phyloP scores from a whole-genome alignment of 768 basidiomycete genomes.

The Suillus variegatus region DNA sequence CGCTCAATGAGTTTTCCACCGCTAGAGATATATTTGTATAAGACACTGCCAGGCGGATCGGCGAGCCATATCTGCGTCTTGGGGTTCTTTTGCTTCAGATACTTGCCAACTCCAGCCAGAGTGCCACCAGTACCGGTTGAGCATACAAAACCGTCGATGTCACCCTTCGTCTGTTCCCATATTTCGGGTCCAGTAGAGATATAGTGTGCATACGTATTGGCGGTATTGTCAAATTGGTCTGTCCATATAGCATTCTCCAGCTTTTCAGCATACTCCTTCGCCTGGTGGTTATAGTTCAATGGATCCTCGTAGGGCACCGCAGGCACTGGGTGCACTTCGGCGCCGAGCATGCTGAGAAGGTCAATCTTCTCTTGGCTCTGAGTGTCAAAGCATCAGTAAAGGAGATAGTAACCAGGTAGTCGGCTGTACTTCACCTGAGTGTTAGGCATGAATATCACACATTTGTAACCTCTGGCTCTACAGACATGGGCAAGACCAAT shows the following conservation, averaged over 20 bases:
- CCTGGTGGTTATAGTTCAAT: slow-evolving; percentile 97
- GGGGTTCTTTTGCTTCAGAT: slow-evolving; percentile 82
- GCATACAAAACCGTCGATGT: slow-evolving; percentile 89
- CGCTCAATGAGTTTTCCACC: slow-evolving; percentile 79
- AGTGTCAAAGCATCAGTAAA: background rate
- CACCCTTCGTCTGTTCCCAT: slow-evolving; percentile 83
- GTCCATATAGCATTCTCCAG: slow-evolving; percentile 91
- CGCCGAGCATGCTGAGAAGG: slow-evolving; percentile 94
- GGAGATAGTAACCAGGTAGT: background rate
- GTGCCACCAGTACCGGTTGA: slow-evolving; percentile 97
- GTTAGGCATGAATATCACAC: slow-evolving; percentile 99
- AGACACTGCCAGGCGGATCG: slow-evolving; percentile 94
- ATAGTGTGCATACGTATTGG: slow-evolving; percentile 90
- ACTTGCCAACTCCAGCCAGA: slow-evolving; percentile 84
- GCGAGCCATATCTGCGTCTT: slow-evolving; percentile 91
- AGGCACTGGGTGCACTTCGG: slow-evolving; percentile 94
- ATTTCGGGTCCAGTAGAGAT: slow-evolving; percentile 94
- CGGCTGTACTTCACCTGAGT: slow-evolving; percentile 59
- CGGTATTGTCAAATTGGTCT: slow-evolving; percentile 96
- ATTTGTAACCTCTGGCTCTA: slow-evolving; percentile 89
- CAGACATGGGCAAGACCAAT: slow-evolving; percentile 97
- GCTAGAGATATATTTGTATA: slow-evolving; percentile 79
- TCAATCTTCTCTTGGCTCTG: slow-evolving; percentile 99
- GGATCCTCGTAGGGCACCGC: slow-evolving; percentile 97
- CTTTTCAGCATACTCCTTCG: slow-evolving; percentile 78